A percentile compares a stretch with the other conserved stretches of the same genome.
These are phyloP conservation scores for Pseudohalonectria lignicola DNA, from an alignment of 2,329 filamentous ascomycete genomes.

Conservation along the genomic window DNA sequence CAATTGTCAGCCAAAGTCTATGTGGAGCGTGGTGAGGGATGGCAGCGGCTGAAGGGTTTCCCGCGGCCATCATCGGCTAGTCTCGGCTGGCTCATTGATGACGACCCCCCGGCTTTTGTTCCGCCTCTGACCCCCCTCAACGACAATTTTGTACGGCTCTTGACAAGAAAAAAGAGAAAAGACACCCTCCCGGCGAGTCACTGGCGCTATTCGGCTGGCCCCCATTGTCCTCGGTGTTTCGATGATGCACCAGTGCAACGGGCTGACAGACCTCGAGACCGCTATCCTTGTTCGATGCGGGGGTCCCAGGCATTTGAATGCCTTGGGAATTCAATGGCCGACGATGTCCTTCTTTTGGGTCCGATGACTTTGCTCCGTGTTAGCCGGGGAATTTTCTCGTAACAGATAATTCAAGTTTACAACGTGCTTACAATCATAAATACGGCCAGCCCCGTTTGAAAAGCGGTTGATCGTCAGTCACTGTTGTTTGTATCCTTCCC, in stretches of 20 bases:
- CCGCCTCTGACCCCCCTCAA: constrained; percentile 1
- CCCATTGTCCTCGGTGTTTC: not conserved
- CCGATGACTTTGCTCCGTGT: not conserved
- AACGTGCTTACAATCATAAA: not conserved
- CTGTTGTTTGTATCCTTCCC: not conserved
- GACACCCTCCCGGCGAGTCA: not conserved
- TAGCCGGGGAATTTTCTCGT: not conserved
- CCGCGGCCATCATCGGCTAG: constrained; percentile 18
- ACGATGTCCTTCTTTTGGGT: not conserved
- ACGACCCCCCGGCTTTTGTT: constrained; percentile 1
- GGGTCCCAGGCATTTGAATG: not conserved
- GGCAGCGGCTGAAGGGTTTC: constrained; percentile 2
- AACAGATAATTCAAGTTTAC: no score
- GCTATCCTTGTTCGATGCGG: not conserved
- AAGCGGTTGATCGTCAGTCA: not conserved
- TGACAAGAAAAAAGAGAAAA: not conserved
- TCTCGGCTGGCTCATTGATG: constrained; percentile 13
- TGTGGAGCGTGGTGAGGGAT: not conserved
- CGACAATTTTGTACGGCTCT: not conserved
- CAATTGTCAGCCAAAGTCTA: no score
- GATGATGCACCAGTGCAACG: not conserved
- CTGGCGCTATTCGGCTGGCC: not conserved
- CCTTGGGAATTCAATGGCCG: not conserved
- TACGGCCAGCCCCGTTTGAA: not conserved
- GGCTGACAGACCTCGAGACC: constrained; percentile 1